Percentiles rank a stretch among this genome's conserved stretches.
Evolutionary conservation across 306 rosid species (phyloP).

Genomic region (Quercus engelmannii): DNA sequence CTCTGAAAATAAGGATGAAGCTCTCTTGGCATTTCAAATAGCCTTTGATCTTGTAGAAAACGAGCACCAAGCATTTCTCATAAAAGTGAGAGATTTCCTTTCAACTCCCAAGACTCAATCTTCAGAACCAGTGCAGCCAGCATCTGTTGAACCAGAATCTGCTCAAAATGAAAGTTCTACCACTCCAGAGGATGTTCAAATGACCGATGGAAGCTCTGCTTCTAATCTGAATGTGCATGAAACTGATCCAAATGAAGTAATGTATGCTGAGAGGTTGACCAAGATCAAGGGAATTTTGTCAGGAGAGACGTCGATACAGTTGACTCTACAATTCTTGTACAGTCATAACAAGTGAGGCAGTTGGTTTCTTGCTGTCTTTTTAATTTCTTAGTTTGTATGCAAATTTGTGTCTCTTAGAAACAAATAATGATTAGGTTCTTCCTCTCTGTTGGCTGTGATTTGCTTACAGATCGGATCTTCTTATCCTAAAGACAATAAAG

Average conservation of each 20-base stretch:
- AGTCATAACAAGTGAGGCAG: constrained; percentile 91
- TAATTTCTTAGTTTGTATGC: constrained; percentile 12
- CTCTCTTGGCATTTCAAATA: constrained; percentile 90
- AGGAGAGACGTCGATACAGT: constrained; percentile 87
- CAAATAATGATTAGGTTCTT: constrained; percentile 11
- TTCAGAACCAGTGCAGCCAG: constrained; percentile 50
- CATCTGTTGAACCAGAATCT: constrained; percentile 46
- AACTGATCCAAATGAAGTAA: constrained; percentile 64
- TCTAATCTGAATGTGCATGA: constrained; percentile 40
- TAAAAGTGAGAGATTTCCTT: constrained; percentile 79
- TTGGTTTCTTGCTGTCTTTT: constrained; percentile 4
- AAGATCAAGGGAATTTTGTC: constrained; percentile 91
- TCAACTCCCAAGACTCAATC: constrained; percentile 56
- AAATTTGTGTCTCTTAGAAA: background rate
- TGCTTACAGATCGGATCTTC: constrained; percentile 82
- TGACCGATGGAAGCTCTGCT: constrained; percentile 61
- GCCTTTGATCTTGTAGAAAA: constrained; percentile 97
- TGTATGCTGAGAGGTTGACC: constrained; percentile 74
- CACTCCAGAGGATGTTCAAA: constrained; percentile 73
- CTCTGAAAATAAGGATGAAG: constrained; percentile 86
- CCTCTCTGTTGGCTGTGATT: constrained; percentile 26
- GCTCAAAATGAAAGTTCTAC: constrained; percentile 45
- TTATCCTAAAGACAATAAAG: constrained; percentile 90
- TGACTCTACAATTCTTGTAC: constrained; percentile 90
- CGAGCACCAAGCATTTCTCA: constrained; percentile 93